These are phyloP conservation scores for Torulaspora microellipsoides DNA, from an alignment of 805 yeast species.

Conservation along the genomic window DNA sequence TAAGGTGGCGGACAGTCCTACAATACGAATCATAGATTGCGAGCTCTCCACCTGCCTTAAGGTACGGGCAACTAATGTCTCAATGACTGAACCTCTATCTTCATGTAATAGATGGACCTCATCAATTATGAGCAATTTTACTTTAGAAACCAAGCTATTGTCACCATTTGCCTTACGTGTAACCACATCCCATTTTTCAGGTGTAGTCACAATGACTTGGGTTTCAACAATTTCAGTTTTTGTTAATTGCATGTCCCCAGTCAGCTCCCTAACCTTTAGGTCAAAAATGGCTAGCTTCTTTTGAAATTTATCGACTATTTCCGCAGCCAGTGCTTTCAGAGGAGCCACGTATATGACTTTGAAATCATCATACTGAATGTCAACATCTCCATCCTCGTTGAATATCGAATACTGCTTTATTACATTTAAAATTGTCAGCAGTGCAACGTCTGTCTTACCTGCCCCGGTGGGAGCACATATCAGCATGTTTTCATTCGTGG, in stretches of 20 bases:
- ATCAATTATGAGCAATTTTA: conserved; percentile 83
- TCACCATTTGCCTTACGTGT: conserved; percentile 92
- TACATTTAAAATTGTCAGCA: conserved; percentile 72
- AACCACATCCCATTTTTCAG: conserved; percentile 97
- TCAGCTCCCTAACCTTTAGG: conserved; percentile 77
- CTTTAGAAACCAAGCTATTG: conserved; percentile 75
- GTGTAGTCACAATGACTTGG: conserved; percentile 88
- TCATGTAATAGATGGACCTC: conserved; percentile 96
- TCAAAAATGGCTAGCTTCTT: conserved; percentile 80
- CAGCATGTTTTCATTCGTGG: conserved; percentile 89
- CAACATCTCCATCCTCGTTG: conserved; percentile 46
- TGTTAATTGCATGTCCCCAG: conserved; percentile 94
- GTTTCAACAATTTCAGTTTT: conserved; percentile 74
- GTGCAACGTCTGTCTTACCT: conserved; percentile 93
- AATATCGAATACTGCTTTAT: conserved; percentile 66
- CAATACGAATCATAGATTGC: conserved; percentile 89
- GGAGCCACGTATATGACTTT: conserved; percentile 94
- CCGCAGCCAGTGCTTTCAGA: conserved; percentile 90
- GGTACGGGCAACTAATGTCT: conserved; percentile 91
- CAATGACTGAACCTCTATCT: conserved; percentile 97
- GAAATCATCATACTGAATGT: conserved; percentile 76
- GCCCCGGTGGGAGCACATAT: conserved; percentile 99
- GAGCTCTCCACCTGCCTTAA: conserved; percentile 90
- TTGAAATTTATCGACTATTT: conserved; percentile 86
- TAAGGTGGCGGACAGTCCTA: conserved; percentile 89